Conservation (phyloP, 306 rosid species). For the Medicago ruthenica region DNA sequence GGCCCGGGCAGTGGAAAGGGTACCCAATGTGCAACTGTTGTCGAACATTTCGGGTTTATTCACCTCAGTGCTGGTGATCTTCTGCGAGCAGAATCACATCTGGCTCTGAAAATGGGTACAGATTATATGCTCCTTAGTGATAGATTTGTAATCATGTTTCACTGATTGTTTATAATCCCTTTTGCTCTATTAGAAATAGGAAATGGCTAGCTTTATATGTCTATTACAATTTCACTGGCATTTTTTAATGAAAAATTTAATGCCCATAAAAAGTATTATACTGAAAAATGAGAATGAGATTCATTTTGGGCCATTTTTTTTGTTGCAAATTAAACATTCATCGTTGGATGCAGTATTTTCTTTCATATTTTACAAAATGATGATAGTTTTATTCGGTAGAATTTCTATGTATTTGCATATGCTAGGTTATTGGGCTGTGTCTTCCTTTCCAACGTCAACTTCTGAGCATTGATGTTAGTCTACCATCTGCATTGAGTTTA, state of each 20-base stretch:
- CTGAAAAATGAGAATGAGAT: too few relatives aligned
- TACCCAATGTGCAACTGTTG: conserved; percentile 90
- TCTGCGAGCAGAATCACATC: conserved; percentile 94
- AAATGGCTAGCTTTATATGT: conserved; percentile 9
- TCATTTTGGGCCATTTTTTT: too few relatives aligned
- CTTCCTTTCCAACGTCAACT: conserved; percentile 1
- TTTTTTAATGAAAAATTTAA: not conserved
- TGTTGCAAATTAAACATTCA: too few relatives aligned
- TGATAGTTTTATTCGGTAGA: too few relatives aligned
- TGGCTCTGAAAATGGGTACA: conserved; percentile 97
- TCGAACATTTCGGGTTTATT: conserved; percentile 72
- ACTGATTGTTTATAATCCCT: not conserved
- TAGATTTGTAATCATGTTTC: conserved; percentile 1
- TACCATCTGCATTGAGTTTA: conserved; percentile 30
- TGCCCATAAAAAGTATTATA: too few relatives aligned
- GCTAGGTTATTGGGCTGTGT: not conserved
- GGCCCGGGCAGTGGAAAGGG: conserved; percentile 99
- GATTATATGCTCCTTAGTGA: conserved; percentile 28
- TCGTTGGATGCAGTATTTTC: too few relatives aligned
- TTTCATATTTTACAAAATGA: too few relatives aligned
- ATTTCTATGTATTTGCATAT: not conserved
- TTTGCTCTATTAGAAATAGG: not conserved
- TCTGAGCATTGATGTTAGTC: conserved; percentile 13
- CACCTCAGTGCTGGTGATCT: conserved; percentile 99
- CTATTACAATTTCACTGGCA: not conserved